Base-by-base conservation (phyloP, 2,329 filamentous ascomycete genomes). In the Aspergillus sp. region DNA sequence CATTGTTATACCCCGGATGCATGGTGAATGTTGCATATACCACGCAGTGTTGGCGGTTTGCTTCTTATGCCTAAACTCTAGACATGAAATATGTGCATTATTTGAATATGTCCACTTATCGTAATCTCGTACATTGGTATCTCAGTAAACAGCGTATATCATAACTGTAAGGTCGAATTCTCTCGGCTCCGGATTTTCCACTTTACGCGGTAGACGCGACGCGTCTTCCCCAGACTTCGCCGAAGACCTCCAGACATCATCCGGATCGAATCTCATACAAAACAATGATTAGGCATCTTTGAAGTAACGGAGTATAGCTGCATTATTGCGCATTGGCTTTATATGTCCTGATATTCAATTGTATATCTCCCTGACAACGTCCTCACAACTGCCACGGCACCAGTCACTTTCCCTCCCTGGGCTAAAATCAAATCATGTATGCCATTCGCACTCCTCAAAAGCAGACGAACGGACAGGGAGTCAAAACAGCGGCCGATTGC, bases 131-230 rank as follows among this genome's bases (percentile, higher is more conserved):
- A 19, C 19, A 19, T 19, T 19, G 1, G 19, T 19, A 19, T 19
- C 19, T 19, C 19, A 19, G 19, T 19, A 19, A 19, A 19, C 2
- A 19, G 19, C 19, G 19, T 19, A 19, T 19, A 19, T 19, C 1
- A 19, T 19, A 19, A 19, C 19, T 19, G 19, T 19, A 19, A 19
- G 19, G 19, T 19, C 26, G 10, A 40, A 40, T 10, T 40, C 12
- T 12, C 12, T 41, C 34, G 34, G 34, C 34, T 4, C 26, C 8
- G 7, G 27, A 26, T 7, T 30, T 51, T 52, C 46, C 59, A 62
- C 57, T 62, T 62, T 54, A 62, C 59, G 57, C 59, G 57, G 55
- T 38, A 45, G 52, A 50, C 61, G 59, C 59, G 61, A 57, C 61
- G 62, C 60, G 61, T 57, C 44, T 48, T 41, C 42, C 32, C n/a